A percentile compares a stretch with the other conserved stretches of the same genome.
These are phyloP conservation scores for Lachancea nothofagi DNA, from an alignment of 805 yeast species.

Conservation along the genomic window DNA sequence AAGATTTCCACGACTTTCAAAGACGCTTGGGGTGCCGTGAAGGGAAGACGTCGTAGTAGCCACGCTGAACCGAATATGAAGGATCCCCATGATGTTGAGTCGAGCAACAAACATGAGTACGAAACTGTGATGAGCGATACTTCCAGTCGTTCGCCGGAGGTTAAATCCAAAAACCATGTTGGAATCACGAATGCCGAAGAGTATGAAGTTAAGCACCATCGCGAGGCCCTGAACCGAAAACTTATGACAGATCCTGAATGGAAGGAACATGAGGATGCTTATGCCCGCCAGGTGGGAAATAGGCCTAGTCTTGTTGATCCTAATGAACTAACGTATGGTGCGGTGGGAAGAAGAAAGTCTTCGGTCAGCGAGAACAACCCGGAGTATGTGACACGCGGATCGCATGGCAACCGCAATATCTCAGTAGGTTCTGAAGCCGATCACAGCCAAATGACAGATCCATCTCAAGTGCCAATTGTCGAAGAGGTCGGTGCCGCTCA, in stretches of 20 bases:
- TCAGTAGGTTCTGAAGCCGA: constrained; percentile 8
- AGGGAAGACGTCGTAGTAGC: constrained; percentile 7
- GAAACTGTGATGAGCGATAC: neutral
- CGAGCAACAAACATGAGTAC: neutral
- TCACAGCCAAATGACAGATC: constrained; percentile 6
- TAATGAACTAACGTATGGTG: constrained; percentile 24
- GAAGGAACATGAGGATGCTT: constrained; percentile 6
- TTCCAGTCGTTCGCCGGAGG: neutral
- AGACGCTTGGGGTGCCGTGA: constrained; percentile 8
- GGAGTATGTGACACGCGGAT: constrained; percentile 4
- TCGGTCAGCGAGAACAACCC: constrained; percentile 1
- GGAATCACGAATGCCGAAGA: constrained; percentile 1
- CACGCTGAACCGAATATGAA: neutral
- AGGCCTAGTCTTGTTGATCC: constrained; percentile 30
- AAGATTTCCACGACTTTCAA: constrained; percentile 3
- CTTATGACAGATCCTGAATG: neutral
- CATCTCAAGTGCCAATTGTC: constrained; percentile 1
- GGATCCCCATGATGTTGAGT: neutral
- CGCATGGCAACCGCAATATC: constrained; percentile 5
- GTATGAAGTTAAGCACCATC: neutral
- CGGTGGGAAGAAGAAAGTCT: constrained; percentile 11
- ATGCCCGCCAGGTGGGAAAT: constrained; percentile 22
- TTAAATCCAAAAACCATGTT: neutral
- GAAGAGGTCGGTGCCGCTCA: neutral
- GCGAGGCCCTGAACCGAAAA: neutral